Base-by-base conservation (phyloP, 1,284 basidiomycete genomes). In the Boletus sp. region DNA sequence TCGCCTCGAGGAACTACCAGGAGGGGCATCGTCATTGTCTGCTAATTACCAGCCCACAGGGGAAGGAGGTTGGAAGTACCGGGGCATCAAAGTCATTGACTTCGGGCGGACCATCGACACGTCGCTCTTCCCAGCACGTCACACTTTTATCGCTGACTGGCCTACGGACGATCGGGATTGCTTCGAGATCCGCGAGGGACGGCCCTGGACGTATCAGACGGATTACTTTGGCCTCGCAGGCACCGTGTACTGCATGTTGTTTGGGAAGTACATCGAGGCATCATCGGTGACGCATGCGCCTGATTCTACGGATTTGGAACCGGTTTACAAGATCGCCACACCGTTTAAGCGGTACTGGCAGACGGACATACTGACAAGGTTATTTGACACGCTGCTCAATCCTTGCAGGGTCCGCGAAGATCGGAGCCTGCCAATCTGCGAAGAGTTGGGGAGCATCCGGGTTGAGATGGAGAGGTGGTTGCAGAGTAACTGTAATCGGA, bases 311-410 rank as follows among this genome's bases (percentile, higher is more conserved):
- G 61, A 67, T 30, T 58, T 60, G 54, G 56, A 57, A 12, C 65
- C 62, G 2, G 68, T 76, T 45, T 77, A 82, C 70, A 88, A 80
- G 72, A 78, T 95, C 41, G 74, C 81, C 19, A 82, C 85, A 34
- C 80, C 88, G 17, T 77, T 98, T 58, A 95, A 94, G 68, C 75
- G 96, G 55, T 99, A 99, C 70, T 98, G 96, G 92, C 94, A 99
- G 70, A 78, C 75, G 33, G 87, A 89, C 14, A 68, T 97, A 16
- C 96, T 96, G 93, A 84, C 72, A 29, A 68, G 76, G 44, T 66
- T 98, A 34, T 99, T 99, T 64, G 88, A 95, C 55, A 57, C 87
- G 23, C 71, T 97, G 50, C 80, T 99, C 49, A 98, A 98, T 66
- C 87, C 94, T 0, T 71, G 72, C 26, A 57, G 73, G 17, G 74